Evolutionary conservation across 2,329 filamentous ascomycete genomes (phyloP).

Genomic region (Cladophialophora bantiana): DNA sequence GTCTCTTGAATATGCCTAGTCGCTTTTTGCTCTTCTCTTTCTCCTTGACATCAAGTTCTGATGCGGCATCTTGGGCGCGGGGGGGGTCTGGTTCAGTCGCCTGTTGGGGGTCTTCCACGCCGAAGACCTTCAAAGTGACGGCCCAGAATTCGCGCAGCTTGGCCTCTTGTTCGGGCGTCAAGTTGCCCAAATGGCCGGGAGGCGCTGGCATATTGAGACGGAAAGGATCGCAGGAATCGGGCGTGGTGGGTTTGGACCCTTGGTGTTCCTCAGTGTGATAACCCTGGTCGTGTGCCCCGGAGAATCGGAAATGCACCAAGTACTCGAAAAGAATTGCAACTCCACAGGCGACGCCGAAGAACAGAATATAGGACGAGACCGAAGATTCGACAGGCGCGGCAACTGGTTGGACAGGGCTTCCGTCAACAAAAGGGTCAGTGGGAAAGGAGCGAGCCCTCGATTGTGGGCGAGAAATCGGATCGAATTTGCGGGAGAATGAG

Average conservation of each 20-base stretch:
- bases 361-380: conserved; percentile 31
- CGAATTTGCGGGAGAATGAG: conserved; percentile 6
- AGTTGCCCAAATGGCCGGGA: conserved; percentile 80
- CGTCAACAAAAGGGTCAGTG: conserved; percentile 3
- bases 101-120: conserved; percentile 54
- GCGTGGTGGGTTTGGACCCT: conserved; percentile 43
- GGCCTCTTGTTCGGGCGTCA: conserved; percentile 86
- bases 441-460: not conserved
- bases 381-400: conserved; percentile 28
- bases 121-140: conserved; percentile 76
- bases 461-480: conserved; percentile 5
- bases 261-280: conserved; percentile 41
- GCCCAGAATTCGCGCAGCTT: conserved; percentile 90
- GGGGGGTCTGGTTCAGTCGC: conserved; percentile 35
- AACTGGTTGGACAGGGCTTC: conserved; percentile 1
- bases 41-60: conserved; percentile 45
- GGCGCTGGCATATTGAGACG: conserved; percentile 40
- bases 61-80: conserved; percentile 39
- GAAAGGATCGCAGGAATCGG: conserved; percentile 28
- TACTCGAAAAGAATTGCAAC: conserved; percentile 33
- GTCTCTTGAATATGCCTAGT: conserved; percentile 71
- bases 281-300: conserved; percentile 30
- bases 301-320: conserved; percentile 18
- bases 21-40: conserved; percentile 78
- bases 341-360: conserved; percentile 30